phyloP scores from a whole-genome alignment of 805 yeast genomes.

The Wickerhamiella sergipiensis region DNA sequence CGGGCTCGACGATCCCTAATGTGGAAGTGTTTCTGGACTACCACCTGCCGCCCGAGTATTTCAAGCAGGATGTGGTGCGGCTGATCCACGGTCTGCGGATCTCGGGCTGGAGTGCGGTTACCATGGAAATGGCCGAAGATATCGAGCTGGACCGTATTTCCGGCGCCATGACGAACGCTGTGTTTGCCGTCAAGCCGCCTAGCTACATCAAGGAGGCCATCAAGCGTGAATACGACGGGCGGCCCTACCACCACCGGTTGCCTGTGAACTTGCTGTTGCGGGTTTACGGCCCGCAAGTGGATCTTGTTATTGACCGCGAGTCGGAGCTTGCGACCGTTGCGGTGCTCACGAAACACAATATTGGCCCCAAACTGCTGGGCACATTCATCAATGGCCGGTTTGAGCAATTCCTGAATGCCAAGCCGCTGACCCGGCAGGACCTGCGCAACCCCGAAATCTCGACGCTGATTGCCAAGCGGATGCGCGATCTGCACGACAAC shows the following conservation, averaged over 20 bases:
- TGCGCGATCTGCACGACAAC: slow-evolving; percentile 85
- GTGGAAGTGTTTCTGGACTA: slow-evolving; percentile 56
- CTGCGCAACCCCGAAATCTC: slow-evolving; percentile 64
- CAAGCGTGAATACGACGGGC: slow-evolving; percentile 21
- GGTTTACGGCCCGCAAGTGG: slow-evolving; percentile 81
- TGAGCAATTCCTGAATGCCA: slow-evolving; percentile 81
- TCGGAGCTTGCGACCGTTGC: slow-evolving; percentile 59
- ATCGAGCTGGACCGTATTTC: slow-evolving; percentile 54
- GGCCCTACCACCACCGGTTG: slow-evolving; percentile 22
- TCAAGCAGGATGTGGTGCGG: slow-evolving; percentile 65
- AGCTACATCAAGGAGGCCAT: slow-evolving; percentile 22
- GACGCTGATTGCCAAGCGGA: slow-evolving; percentile 82
- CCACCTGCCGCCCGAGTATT: slow-evolving; percentile 66
- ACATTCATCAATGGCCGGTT: slow-evolving; percentile 86
- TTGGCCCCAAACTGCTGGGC: slow-evolving; percentile 83
- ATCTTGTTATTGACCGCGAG: slow-evolving; percentile 72
- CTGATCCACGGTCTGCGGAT: slow-evolving; percentile 50
- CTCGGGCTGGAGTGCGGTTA: slow-evolving; percentile 63
- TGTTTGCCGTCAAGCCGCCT: slow-evolving; percentile 61
- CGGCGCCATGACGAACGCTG: slow-evolving; percentile 89
- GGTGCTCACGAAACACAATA: slow-evolving; percentile 59
- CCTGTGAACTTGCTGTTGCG: slow-evolving; percentile 58
- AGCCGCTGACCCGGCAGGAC: slow-evolving; percentile 58
- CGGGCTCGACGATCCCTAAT: slow-evolving; percentile 16
- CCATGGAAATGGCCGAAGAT: slow-evolving; percentile 26